phyloP scores from a whole-genome alignment of 2,329 filamentous ascomycete species.

The Tetracladium maxilliforme region DNA sequence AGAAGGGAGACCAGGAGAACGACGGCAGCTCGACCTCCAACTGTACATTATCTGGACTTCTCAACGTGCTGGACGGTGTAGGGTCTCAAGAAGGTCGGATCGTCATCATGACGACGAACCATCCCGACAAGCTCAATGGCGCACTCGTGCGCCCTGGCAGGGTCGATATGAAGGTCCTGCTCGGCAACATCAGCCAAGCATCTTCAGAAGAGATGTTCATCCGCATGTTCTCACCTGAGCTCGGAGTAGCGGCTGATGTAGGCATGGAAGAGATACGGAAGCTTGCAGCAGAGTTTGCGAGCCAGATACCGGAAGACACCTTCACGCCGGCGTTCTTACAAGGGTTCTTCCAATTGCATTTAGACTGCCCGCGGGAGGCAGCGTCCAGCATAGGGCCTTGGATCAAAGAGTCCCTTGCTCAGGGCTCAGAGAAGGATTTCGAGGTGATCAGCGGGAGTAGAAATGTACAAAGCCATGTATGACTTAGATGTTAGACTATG shows the following conservation, averaged over 20 bases:
- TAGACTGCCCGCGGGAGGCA: too few relatives aligned
- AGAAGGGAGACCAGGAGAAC: slow-evolving; percentile 10
- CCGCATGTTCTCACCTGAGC: slow-evolving; percentile 25
- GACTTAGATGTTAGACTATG: too few relatives aligned
- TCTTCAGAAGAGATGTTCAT: slow-evolving; percentile 30
- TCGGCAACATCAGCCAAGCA: slow-evolving; percentile 26
- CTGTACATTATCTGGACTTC: slow-evolving; percentile 42
- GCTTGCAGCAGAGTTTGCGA: slow-evolving; percentile 38
- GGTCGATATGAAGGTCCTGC: slow-evolving; percentile 41
- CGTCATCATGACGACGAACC: slow-evolving; percentile 54
- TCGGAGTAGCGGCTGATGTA: slow-evolving; percentile 4
- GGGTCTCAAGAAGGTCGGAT: slow-evolving; percentile 49
- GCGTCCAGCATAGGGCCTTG: too few relatives aligned
- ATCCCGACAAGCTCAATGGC: slow-evolving; percentile 39
- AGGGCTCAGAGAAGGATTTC: too few relatives aligned
- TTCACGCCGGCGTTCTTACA: slow-evolving; percentile 35
- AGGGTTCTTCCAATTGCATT: slow-evolving; percentile 31
- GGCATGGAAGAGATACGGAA: slow-evolving; percentile 16
- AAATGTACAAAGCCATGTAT: too few relatives aligned
- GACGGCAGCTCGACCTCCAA: slow-evolving; percentile 10
- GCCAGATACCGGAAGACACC: slow-evolving; percentile 28
- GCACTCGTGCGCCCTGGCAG: slow-evolving; percentile 45
- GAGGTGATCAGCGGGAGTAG: too few relatives aligned
- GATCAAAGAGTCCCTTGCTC: too few relatives aligned
- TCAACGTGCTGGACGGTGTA: slow-evolving; percentile 51